Evolutionary conservation across 2,329 filamentous ascomycete genomes (phyloP), one percentile per base, ranked within the genome.

Genomic region (Grosmannia huntii): DNA sequence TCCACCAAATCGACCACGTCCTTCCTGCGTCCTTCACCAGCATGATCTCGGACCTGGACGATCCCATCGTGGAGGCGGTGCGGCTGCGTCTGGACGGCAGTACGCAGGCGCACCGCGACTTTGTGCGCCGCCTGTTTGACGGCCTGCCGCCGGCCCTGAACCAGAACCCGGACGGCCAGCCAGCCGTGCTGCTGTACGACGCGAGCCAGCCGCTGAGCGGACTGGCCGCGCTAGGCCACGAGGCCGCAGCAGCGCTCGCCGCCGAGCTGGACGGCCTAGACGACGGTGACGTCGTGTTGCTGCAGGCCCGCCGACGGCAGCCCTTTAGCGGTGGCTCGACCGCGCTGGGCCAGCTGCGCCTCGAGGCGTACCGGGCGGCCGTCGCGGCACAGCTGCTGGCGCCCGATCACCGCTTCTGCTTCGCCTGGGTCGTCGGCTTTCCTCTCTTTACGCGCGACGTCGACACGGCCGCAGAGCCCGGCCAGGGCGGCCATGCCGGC

Each of bases 401-500:
- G 4, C 70, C 66, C 1, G 23, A 10, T 1, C 63, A 60, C 66
- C 76, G 67, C 59, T 90, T 81, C 73, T 76, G 76, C 60, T 92
- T 91, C 70, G 78, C 87, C 58, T 99, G 94, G 94, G 81, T 99
- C 14, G 86, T 81, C 0, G 84, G 92, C 60, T 99, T 99, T 68
- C 94, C 94, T 14, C 83, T 99, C 65, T 99, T 99, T 73, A 90
- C 90, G 1, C 89, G 86, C 0, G 56, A 57, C 33, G 41, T 48
- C 6, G 80, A 79, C 56, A 83, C 80, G 55, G 73, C 79, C 56
- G 75, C 79, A 14, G 73, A 87, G 53, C 87, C 88, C 0, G 90
- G 90, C 2, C 91, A 97, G 72, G 90, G 89, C 57, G 90, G 90
- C 21, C 71, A 76, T 1, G 83, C 90, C 0, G 90, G 91, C 5